Percentiles rank a stretch among this genome's conserved stretches.
Conservation (phyloP, 345 rosid species). For the Microthlaspi erraticum region DNA sequence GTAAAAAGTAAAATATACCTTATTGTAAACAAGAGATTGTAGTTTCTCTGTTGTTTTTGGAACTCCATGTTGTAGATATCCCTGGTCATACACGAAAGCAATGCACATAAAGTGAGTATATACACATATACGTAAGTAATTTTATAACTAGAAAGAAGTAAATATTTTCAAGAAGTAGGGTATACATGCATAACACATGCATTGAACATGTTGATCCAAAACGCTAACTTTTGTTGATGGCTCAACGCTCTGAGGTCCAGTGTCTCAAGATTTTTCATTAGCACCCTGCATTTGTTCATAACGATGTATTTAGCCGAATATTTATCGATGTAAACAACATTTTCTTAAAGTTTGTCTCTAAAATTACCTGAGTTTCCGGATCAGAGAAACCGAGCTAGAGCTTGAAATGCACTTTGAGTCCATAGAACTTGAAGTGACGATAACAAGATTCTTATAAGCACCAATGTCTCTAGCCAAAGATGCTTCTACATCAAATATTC, state of each 20-base stretch:
- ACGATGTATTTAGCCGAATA: neutral
- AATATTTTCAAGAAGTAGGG: conserved; percentile 3
- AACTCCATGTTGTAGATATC: conserved; percentile 86
- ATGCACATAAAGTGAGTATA: neutral
- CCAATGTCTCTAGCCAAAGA: conserved; percentile 89
- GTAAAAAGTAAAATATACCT: conserved; percentile 46
- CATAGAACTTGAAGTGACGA: conserved; percentile 75
- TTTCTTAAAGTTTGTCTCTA: neutral
- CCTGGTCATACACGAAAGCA: conserved; percentile 48
- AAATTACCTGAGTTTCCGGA: conserved; percentile 74
- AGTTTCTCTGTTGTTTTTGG: conserved; percentile 77
- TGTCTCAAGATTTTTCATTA: conserved; percentile 74
- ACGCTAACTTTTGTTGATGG: conserved; percentile 82
- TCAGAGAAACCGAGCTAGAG: conserved; percentile 73
- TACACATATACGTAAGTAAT: neutral
- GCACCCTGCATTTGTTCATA: conserved; percentile 54
- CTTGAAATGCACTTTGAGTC: conserved; percentile 87
- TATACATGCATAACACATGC: conserved; percentile 96
- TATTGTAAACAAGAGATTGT: conserved; percentile 51
- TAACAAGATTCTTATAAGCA: conserved; percentile 86
- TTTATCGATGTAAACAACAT: neutral
- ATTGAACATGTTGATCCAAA: conserved; percentile 99
- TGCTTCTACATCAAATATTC: conserved; percentile 72
- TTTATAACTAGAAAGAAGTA: neutral
- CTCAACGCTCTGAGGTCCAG: conserved; percentile 70